Evolutionary conservation across 768 basidiomycete genomes (phyloP).

Genomic region (Pulveroboletus frians): DNA sequence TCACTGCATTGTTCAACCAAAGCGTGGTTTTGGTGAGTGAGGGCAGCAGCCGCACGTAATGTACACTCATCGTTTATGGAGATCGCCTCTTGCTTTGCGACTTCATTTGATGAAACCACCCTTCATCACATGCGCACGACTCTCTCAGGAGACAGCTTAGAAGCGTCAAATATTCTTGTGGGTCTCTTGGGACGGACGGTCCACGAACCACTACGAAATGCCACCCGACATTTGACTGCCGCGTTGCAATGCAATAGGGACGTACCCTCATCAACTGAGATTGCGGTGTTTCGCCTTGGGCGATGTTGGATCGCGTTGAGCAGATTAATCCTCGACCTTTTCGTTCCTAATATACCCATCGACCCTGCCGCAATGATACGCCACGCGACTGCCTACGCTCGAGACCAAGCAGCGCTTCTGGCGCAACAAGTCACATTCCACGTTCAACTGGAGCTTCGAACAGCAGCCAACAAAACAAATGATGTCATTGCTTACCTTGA

Average conservation of each 20-base stretch:
- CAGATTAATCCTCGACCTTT: conserved; percentile 58
- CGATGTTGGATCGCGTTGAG: conserved; percentile 58
- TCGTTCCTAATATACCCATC: conserved; percentile 77
- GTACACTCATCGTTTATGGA: conserved; percentile 19
- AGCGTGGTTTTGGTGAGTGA: conserved; percentile 40
- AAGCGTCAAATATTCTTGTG: conserved; percentile 25
- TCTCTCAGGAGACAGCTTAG: conserved; percentile 4
- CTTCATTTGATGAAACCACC: conserved; percentile 32
- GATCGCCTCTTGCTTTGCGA: conserved; percentile 43
- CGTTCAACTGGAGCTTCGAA: conserved; percentile 45
- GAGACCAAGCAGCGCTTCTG: conserved; percentile 38
- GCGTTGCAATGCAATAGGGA: conserved; percentile 18
- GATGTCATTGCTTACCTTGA: conserved; percentile 44
- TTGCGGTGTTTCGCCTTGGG: conserved; percentile 36
- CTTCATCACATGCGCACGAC: conserved; percentile 11
- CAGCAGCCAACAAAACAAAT: conserved; percentile 54
- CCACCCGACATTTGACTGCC: conserved; percentile 30
- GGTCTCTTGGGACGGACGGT: conserved; percentile 31
- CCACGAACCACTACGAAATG: conserved; percentile 32
- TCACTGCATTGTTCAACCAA: conserved; percentile 37
- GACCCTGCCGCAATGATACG: conserved; percentile 75
- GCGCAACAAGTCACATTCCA: conserved; percentile 51
- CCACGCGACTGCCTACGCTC: conserved; percentile 41
- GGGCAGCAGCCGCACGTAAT: neutral
- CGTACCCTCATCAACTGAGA: conserved; percentile 11